Conservation (phyloP, 148 eudicot genomes). For the Rhododendron kiyosumense region DNA sequence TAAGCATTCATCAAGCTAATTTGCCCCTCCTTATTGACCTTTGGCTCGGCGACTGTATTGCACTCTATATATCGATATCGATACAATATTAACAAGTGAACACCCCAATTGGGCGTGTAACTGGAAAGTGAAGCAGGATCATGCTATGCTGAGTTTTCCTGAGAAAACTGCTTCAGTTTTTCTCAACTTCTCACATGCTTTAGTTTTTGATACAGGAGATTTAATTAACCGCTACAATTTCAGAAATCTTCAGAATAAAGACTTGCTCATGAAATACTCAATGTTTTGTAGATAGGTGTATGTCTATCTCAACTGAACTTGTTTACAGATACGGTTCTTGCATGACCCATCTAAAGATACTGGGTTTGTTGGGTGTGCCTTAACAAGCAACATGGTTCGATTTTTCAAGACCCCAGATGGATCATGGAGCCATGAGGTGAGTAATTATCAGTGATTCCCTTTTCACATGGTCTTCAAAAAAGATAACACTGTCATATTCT, state of each 20-base stretch:
- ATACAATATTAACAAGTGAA: neutral
- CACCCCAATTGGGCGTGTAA: neutral
- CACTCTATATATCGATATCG: neutral
- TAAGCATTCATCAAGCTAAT: neutral
- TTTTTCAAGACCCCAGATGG: constrained; percentile 79
- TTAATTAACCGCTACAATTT: neutral
- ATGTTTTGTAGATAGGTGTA: neutral
- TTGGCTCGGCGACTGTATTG: neutral
- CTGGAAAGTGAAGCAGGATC: neutral
- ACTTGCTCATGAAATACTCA: neutral
- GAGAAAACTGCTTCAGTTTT: neutral
- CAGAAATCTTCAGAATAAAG: neutral
- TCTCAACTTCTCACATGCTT: neutral
- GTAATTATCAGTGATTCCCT: neutral
- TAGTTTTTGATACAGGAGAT: neutral
- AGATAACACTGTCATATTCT: neutral
- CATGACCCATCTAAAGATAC: constrained; percentile 91
- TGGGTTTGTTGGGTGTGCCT: constrained; percentile 93
- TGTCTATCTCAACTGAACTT: neutral
- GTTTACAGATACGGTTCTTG: constrained; percentile 77
- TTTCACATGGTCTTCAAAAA: neutral
- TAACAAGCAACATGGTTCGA: constrained; percentile 92
- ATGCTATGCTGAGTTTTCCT: neutral
- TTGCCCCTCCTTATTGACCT: neutral
- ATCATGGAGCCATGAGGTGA: constrained; percentile 90